phyloP scores from a whole-genome alignment of 2,329 filamentous ascomycete genomes.

The Sarocladium oryzae region DNA sequence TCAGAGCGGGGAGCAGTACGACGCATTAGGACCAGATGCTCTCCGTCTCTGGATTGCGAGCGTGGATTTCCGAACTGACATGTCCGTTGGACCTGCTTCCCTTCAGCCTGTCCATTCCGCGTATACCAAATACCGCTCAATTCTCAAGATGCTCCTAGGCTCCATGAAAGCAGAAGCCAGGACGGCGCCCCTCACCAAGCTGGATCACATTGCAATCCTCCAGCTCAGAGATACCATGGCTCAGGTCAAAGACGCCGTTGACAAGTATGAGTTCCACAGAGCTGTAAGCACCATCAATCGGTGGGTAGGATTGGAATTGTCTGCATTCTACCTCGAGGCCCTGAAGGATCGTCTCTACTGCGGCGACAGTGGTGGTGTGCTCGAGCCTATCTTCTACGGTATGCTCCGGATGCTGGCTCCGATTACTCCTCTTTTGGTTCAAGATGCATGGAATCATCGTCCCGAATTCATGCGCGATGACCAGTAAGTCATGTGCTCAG shows the following conservation, averaged over 20 bases:
- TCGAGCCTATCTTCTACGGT: conserved; percentile 63
- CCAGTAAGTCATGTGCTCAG: too few species aligned
- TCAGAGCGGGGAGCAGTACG: conserved; percentile 35
- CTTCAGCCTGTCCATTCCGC: conserved; percentile 69
- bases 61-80: conserved; percentile 85
- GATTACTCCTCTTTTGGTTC: conserved; percentile 74
- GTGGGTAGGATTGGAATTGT: conserved; percentile 78
- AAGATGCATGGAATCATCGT: conserved; percentile 79
- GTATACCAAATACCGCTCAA: conserved; percentile 81
- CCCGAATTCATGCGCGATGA: conserved; percentile 56
- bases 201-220: conserved; percentile 70
- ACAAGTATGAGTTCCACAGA: conserved; percentile 75
- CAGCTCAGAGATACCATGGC: conserved; percentile 62
- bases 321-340: conserved; percentile 88
- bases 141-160: conserved; percentile 84
- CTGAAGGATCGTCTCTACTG: conserved; percentile 92
- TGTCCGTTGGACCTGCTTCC: conserved; percentile 72
- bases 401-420: conserved; percentile 75
- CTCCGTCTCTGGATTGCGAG: conserved; percentile 87
- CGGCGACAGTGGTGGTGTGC: conserved; percentile 58
- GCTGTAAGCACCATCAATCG: conserved; percentile 67
- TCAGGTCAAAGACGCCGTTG: conserved; percentile 59
- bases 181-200: conserved; percentile 44
- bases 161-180: conserved; percentile 53
- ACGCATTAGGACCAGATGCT: conserved; percentile 77